Conservation (phyloP, 1,284 basidiomycete species). For the Tilletia caries region DNA sequence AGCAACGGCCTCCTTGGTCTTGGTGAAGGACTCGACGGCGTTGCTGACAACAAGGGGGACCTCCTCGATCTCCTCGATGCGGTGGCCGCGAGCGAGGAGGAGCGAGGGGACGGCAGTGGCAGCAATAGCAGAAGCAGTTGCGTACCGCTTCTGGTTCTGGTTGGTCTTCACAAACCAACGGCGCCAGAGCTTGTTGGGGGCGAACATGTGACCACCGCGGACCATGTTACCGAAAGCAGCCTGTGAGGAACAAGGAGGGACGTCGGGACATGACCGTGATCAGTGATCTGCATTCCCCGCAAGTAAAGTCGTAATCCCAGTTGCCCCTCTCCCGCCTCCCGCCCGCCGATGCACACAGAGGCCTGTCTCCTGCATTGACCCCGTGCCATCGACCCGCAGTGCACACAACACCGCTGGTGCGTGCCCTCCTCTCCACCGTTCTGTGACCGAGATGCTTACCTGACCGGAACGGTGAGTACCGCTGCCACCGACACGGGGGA, state of each 20-base stretch:
- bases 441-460: conserved; percentile 47
- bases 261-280: conserved; percentile 8
- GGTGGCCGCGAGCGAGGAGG: conserved; percentile 97
- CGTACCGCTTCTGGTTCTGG: conserved; percentile 98
- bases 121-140: conserved; percentile 93
- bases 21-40: conserved; percentile 78
- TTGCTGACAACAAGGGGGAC: conserved; percentile 87
- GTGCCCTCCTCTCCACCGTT: too few species aligned
- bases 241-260: conserved; percentile 54
- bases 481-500: conserved; percentile 98
- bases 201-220: conserved; percentile 96
- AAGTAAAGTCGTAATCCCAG: conserved; percentile 4
- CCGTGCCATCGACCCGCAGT: too few species aligned
- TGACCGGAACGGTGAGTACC: conserved; percentile 98
- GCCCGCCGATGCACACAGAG: too few species aligned
- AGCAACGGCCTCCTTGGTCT: conserved; percentile 96
- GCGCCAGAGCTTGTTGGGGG: conserved; percentile 98
- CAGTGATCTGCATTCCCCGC: too few species aligned
- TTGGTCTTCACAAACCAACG: conserved; percentile 99
- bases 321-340: too few species aligned
- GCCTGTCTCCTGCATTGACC: too few species aligned
- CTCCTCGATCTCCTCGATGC: conserved; percentile 95
- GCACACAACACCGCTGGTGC: too few species aligned
- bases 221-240: conserved; percentile 79
- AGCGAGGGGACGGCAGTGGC: conserved; percentile 97